Percentiles rank a stretch among this genome's conserved stretches.
Conservation (phyloP, 805 yeast genomes). For the Zygosaccharomyces kombuchaensis region DNA sequence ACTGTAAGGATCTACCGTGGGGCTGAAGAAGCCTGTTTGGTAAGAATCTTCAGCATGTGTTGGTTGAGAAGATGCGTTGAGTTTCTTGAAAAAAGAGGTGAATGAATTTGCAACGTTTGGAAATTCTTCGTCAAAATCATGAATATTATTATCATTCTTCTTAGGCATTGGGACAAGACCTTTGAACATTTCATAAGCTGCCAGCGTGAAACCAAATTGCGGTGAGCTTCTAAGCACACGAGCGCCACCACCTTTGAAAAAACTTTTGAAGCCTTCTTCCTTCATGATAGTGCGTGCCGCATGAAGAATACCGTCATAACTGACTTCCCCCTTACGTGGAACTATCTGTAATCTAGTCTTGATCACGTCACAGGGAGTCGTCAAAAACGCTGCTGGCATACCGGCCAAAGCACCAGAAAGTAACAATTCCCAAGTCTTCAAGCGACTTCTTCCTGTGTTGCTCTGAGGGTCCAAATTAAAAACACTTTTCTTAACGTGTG, state of each 20-base stretch:
- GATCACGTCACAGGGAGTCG: constrained; percentile 96
- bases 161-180: constrained; percentile 62
- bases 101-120: constrained; percentile 26
- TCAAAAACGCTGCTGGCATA: constrained; percentile 93
- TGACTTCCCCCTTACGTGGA: constrained; percentile 68
- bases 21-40: constrained; percentile 25
- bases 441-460: constrained; percentile 50
- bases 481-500: constrained; percentile 78
- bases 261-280: constrained; percentile 82
- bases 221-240: constrained; percentile 94
- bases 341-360: constrained; percentile 92
- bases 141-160: constrained; percentile 17
- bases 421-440: constrained; percentile 80
- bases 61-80: constrained; percentile 17
- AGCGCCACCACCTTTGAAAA: constrained; percentile 95
- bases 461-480: constrained; percentile 78
- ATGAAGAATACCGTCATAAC: constrained; percentile 71
- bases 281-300: constrained; percentile 67
- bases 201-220: constrained; percentile 95
- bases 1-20: constrained; percentile 34
- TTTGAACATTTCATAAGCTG: constrained; percentile 93
- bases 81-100: constrained; percentile 19
- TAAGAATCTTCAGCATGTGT: constrained; percentile 17
- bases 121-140: constrained; percentile 18
- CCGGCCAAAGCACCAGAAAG: constrained; percentile 93